A percentile compares a stretch with the other conserved stretches of the same genome.
Conservation (phyloP, 1,284 basidiomycete species). For the Cutaneotrichosporon sp. region DNA sequence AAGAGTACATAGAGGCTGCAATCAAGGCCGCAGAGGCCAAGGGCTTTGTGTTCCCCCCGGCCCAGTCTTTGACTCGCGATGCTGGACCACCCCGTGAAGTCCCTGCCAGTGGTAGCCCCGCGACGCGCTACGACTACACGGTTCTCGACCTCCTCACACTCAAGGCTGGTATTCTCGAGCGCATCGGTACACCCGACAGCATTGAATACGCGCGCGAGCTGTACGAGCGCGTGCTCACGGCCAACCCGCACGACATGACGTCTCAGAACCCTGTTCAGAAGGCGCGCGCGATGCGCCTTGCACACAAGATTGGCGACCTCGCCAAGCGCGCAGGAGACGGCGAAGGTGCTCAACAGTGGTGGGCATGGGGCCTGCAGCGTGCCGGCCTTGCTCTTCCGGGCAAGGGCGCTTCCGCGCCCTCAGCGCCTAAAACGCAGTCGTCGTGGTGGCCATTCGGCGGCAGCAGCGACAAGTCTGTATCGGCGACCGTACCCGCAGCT, state of each 20-base stretch:
- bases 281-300: slow-evolving; percentile 34
- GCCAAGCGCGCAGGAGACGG: slow-evolving; percentile 29
- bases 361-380: slow-evolving; percentile 38
- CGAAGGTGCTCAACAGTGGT: slow-evolving; percentile 36
- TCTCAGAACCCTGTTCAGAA: background rate
- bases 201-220: slow-evolving; percentile 58
- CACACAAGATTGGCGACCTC: slow-evolving; percentile 45
- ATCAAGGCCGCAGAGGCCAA: slow-evolving; percentile 29
- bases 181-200: slow-evolving; percentile 57
- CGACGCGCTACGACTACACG: slow-evolving; percentile 43
- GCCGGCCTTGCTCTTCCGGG: slow-evolving; percentile 18
- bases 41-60: slow-evolving; percentile 39
- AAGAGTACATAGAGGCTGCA: slow-evolving; percentile 40
- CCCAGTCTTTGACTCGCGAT: too few relatives aligned
- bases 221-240: slow-evolving; percentile 56
- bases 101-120: too few relatives aligned
- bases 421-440: background rate
- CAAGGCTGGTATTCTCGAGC: slow-evolving; percentile 63
- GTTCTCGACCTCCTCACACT: slow-evolving; percentile 58
- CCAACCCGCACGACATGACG: background rate
- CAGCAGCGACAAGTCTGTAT: background rate
- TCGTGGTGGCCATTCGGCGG: slow-evolving; percentile 7
- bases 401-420: background rate
- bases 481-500: slow-evolving; percentile 1
- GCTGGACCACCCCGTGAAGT: too few relatives aligned